Evolutionary conservation across 1,284 basidiomycete species (phyloP), one percentile per base, ranked within the genome.

Genomic region (Papiliotrema nemorosa): DNA sequence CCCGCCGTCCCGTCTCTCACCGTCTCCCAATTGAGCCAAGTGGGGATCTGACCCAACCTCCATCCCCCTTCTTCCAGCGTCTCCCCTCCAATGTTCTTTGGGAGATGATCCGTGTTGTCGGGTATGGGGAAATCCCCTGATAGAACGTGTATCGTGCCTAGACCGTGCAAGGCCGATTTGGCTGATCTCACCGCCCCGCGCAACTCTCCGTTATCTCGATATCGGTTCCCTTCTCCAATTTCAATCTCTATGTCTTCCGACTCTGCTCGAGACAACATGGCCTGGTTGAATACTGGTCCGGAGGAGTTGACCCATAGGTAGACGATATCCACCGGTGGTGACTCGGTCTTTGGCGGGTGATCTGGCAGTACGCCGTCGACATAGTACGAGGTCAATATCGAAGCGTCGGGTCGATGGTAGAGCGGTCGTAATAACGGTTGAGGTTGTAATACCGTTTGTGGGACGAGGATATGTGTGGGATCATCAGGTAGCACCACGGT

Each of bases 121-220:
- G 51, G n/a, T 5, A 46, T 35, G 18, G 59, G 47, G 20, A 54
- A 69, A 39, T 67, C 64, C 10, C 57, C 67, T 2, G 70, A 62
- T 13, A 72, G 40, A 34, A 72, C 55, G 36, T 72, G 70, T 16
- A 72, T 51, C 39, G 45, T 58, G 3, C 62, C 52, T 5, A 59
- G 44, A n/a, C 51, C 52, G 1, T 58, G 43, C 5, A 49, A 52
- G 2, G 70, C 49, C 5, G 53, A 45, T 18, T 59, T 35, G 2
- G 62, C 59, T 0, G 64, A 67, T 14, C 70, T 56, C 9, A 72
- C 47, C 1, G 67, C 60, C 10, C 67, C 68, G 31, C 67, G 47
- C 22, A 72, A 53, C 54, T 72, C 70, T 33, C 69, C 69, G 44
- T 72, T 72, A 49, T 72, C 70, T 18, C 70, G 47, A 61, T 59